Evolutionary conservation across 305 asterid species (phyloP), one percentile per base, ranked within the genome.

Genomic region (Lippia alba): DNA sequence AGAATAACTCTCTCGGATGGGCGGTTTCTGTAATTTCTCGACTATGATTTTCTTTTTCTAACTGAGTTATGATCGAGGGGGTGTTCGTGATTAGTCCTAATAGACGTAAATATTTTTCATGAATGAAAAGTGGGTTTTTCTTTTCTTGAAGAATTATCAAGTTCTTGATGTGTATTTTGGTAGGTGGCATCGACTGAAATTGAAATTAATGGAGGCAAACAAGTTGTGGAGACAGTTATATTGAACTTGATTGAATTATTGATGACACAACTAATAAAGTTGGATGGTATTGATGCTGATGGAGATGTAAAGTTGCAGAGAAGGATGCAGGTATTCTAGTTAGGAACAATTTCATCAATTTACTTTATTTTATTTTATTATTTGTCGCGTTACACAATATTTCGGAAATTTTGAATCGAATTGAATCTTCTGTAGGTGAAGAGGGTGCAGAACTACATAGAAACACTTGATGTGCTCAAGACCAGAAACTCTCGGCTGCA

Each of bases 221-320:
- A 88, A 83, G 94, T 91, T 41, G 80, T 63, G 87, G 99, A 89
- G 64, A 74, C 69, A 55, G 84, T 71, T 64, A 33, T 91, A 19
- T 74, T 84, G 85, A 85, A 76, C 71, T 66, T 91, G 82, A 89
- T 80, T 77, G 99, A 94, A 80, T 53, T 82, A 74, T 67, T 91
- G 73, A 94, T 94, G 99, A 91, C 85, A 66, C 91, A 94, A 72
- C 81, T 91, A 55, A 89, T 94, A 19, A 89, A 91, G 68, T 76
- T 94, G 72, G 97, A 94, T 80, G 96, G 81, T 15, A 84, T 94
- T 70, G 73, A 79, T 78, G 99, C 96, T 67, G 94, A 89, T 78
- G 99, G 99, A 77, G 96, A 94, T 79, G 83, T 85, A 10, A 94
- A 94, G 70, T 44, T 83, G 41, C 96, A 91, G 60, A 88, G 99